Evolutionary conservation across 2,329 filamentous ascomycete genomes (phyloP).

Genomic region (Aureobasidium pullulans): DNA sequence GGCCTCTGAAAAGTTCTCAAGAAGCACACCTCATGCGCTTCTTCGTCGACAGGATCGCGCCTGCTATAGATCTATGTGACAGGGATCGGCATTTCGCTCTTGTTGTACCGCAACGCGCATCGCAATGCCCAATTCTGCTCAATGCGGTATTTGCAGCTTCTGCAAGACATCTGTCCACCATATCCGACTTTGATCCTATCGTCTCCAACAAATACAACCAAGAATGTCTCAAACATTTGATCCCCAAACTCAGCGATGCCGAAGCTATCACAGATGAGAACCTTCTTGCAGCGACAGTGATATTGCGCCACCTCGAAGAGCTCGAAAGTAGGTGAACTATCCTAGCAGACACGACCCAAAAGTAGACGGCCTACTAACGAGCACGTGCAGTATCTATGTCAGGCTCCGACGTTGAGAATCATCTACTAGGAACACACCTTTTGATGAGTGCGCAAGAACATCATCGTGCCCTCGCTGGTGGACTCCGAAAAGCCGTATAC

Average conservation of each 20-base stretch:
- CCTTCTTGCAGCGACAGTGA: conserved; percentile 49
- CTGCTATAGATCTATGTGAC: conserved; percentile 28
- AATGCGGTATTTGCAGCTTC: conserved; percentile 53
- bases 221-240: conserved; percentile 46
- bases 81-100: conserved; percentile 44
- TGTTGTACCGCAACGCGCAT: conserved; percentile 47
- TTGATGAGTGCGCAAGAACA: conserved; percentile 29
- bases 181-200: conserved; percentile 24
- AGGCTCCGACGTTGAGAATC: conserved; percentile 12
- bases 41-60: conserved; percentile 25
- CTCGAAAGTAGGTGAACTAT: conserved; percentile 33
- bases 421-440: conserved; percentile 27
- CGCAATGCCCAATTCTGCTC: conserved; percentile 44
- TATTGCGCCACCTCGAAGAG: conserved; percentile 51
- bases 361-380: conserved; percentile 2
- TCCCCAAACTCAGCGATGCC: conserved; percentile 38
- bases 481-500: conserved; percentile 42
- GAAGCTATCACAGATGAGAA: conserved; percentile 42
- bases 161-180: conserved; percentile 40
- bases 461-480: conserved; percentile 27
- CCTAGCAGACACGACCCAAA: conserved; percentile 15
- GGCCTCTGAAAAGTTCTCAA: conserved; percentile 24
- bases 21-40: conserved; percentile 27
- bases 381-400: conserved; percentile 8
- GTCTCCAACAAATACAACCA: conserved; percentile 48